Evolutionary conservation across 1,284 basidiomycete species (phyloP), one percentile per base, ranked within the genome.

Genomic region (Pascua sp.): DNA sequence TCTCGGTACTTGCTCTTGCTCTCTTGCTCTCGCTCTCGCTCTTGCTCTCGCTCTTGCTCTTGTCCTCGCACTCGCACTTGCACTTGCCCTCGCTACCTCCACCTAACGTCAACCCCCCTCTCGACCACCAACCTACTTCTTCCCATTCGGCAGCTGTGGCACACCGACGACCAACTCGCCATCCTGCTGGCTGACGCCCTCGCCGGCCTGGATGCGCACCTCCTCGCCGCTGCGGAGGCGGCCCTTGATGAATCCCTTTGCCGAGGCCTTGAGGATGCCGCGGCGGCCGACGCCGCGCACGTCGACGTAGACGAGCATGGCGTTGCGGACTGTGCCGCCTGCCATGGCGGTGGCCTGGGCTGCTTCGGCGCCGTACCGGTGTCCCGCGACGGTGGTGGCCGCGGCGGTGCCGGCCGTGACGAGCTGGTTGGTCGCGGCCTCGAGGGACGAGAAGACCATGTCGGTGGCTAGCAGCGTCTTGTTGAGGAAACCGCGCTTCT

Each of bases 301-400:
- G 69, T 90, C 88, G 52, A 90, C 82, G 70, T 90, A 90, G 40
- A 90, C 86, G 40, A 90, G 80, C 2, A 82, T 85, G 18, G 89
- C 83, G 75, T 90, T 90, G 56, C 82, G 79, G 2, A 79, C 76
- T 39, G 83, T 84, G 0, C 85, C 85, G 13, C 86, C 85, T 9
- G 84, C 80, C 56, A 85, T 77, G 54, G 80, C 70, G 5, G 84
- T 82, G 45, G 83, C 82, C 56, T 84, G 79, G 12, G 80, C 86
- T 3, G 85, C 87, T 50, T 86, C 83, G 0, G 80, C 65, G 2
- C 88, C 88, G 67, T 86, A 88, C 63, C 83, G 84, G 66, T 69
- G 69, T 15, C 81, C 81, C 36, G 88, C 81, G 40, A 85, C 83
- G 12, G 80, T 79, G 0, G 83, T 81, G 2, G 87, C 74, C 9